Evolutionary conservation across 2,329 filamentous ascomycete genomes (phyloP).

Genomic region (Penicillium sp.): DNA sequence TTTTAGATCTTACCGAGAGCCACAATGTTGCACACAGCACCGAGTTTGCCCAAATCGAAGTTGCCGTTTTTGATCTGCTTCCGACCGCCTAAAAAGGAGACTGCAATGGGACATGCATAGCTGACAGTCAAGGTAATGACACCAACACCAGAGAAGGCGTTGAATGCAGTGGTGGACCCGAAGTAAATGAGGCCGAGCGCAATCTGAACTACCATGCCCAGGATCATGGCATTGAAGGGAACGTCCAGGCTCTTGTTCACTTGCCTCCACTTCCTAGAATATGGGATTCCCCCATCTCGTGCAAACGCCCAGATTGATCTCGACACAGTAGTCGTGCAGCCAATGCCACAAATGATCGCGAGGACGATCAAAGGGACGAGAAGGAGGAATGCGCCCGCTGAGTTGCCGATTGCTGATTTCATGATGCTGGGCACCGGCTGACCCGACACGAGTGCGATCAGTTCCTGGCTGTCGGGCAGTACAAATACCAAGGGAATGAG

Average conservation of each 20-base stretch:
- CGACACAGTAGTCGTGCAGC: slow-evolving; percentile 17
- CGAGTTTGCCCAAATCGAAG: slow-evolving; percentile 59
- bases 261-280: slow-evolving; percentile 62
- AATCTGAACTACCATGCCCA: slow-evolving; percentile 68
- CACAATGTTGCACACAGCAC: slow-evolving; percentile 62
- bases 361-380: slow-evolving; percentile 68
- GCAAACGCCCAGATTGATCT: slow-evolving; percentile 19
- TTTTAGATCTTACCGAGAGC: slow-evolving; percentile 56
- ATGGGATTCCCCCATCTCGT: slow-evolving; percentile 55
- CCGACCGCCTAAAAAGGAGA: slow-evolving; percentile 60
- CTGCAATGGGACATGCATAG: slow-evolving; percentile 66
- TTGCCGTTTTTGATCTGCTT: slow-evolving; percentile 50
- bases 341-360: slow-evolving; percentile 13
- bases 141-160: slow-evolving; percentile 75
- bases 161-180: slow-evolving; percentile 71
- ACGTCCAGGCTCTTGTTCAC: slow-evolving; percentile 66
- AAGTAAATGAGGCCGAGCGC: slow-evolving; percentile 75
- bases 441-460: slow-evolving; percentile 65
- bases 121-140: slow-evolving; percentile 72
- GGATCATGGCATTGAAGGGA: slow-evolving; percentile 66
- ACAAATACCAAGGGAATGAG: slow-evolving; percentile 74
- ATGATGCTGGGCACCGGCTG: slow-evolving; percentile 75
- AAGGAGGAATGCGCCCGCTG: slow-evolving; percentile 70
- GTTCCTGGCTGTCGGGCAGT: slow-evolving; percentile 63
- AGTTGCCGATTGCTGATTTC: slow-evolving; percentile 70